Percentiles rank a stretch among this genome's conserved stretches.
These are phyloP conservation scores for Suillus tomentosus DNA, from an alignment of 768 basidiomycete species.

Conservation along the genomic window DNA sequence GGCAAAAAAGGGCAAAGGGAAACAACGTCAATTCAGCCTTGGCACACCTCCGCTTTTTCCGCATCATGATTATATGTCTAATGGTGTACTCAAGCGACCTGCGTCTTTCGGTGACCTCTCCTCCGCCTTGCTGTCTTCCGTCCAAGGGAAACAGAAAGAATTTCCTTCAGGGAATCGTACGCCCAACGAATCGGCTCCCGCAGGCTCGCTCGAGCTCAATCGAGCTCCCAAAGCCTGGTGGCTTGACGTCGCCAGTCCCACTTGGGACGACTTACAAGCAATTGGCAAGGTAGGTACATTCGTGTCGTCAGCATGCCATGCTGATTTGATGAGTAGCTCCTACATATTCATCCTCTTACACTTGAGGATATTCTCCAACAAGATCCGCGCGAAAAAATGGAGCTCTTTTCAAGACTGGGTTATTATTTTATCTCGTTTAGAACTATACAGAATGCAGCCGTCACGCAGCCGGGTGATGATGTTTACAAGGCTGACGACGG, in stretches of 20 bases:
- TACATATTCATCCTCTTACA: slow-evolving; percentile 90
- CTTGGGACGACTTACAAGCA: slow-evolving; percentile 83
- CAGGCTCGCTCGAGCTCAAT: slow-evolving; percentile 11
- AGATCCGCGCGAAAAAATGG: slow-evolving; percentile 91
- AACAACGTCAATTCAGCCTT: slow-evolving; percentile 9
- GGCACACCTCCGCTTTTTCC: slow-evolving; percentile 12
- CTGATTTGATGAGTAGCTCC: slow-evolving; percentile 46
- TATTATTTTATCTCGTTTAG: slow-evolving; percentile 92
- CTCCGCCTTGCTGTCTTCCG: slow-evolving; percentile 24
- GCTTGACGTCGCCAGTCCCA: slow-evolving; percentile 85
- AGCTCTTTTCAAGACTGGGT: slow-evolving; percentile 82
- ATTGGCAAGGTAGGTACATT: slow-evolving; percentile 69
- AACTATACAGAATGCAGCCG: slow-evolving; percentile 64
- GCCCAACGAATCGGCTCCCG: slow-evolving; percentile 3
- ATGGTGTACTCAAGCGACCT: slow-evolving; percentile 30
- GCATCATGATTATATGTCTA: slow-evolving; percentile 40
- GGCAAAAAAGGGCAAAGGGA: slow-evolving; percentile 26
- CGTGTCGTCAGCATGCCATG: neutral
- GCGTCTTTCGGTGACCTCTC: slow-evolving; percentile 33
- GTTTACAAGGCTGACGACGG: slow-evolving; percentile 40
- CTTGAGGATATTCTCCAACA: slow-evolving; percentile 91
- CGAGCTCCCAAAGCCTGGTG: slow-evolving; percentile 72
- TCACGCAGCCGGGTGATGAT: slow-evolving; percentile 38
- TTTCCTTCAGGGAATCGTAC: slow-evolving; percentile 1
- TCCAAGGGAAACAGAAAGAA: slow-evolving; percentile 53